These are phyloP conservation scores for Parietichytrium sp. DNA, from an alignment of 108 stramenopile genomes.

Conservation along the genomic window DNA sequence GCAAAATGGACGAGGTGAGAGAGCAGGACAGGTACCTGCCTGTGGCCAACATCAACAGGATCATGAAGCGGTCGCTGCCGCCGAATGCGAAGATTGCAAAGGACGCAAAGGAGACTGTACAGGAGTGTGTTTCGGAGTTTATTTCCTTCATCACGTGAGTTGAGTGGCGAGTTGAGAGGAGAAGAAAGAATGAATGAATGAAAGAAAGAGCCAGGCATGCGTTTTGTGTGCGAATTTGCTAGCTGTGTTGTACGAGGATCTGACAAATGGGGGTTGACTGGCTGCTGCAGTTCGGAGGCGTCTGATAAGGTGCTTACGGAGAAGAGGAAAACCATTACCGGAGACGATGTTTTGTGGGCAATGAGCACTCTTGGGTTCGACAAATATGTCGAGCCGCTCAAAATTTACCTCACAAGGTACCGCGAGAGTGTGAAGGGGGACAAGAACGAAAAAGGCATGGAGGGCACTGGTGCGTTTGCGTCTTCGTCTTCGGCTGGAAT, in stretches of 20 bases:
- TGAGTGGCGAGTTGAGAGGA: not conserved
- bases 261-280: not conserved
- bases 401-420: conserved; percentile 93
- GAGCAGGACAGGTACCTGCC: conserved; percentile 96
- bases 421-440: conserved; percentile 62
- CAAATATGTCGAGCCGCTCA: conserved; percentile 96
- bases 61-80: conserved; percentile 97
- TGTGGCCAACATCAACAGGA: conserved; percentile 96
- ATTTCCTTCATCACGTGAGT: conserved; percentile 98
- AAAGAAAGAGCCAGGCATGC: not conserved
- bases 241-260: not conserved
- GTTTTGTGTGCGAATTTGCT: not conserved
- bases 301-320: conserved; percentile 96
- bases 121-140: conserved; percentile 99
- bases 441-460: conserved; percentile 42
- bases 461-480: not conserved
- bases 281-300: conserved; percentile 52
- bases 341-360: conserved; percentile 97
- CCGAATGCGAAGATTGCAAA: conserved; percentile 98
- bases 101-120: conserved; percentile 97
- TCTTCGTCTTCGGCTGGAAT: too few species aligned
- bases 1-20: conserved; percentile 19
- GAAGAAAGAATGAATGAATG: not conserved
- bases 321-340: conserved; percentile 99
- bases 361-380: conserved; percentile 99